A percentile compares a stretch with the other conserved stretches of the same genome.
Evolutionary conservation across 2,329 filamentous ascomycete species (phyloP).

Genomic region (Fusarium concolor): DNA sequence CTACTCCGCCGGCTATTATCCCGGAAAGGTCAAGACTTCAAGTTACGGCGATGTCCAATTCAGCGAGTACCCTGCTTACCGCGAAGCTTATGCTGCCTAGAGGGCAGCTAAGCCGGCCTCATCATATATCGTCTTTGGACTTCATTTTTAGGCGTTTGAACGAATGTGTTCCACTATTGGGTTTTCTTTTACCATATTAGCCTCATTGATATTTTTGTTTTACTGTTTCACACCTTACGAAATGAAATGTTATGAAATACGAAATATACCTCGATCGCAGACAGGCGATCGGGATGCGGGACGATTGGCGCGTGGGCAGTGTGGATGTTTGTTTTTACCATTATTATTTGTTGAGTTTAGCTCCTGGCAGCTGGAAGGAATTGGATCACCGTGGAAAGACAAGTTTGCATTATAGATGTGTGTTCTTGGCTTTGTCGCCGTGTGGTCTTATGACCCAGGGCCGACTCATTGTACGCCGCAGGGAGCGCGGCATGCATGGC

Average conservation of each 20-base stretch:
- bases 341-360: constrained; percentile 33
- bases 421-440: constrained; percentile 28
- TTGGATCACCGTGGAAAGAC: constrained; percentile 37
- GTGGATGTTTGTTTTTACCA: constrained; percentile 30
- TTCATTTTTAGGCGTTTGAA: constrained; percentile 45
- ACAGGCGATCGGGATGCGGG: constrained; percentile 42
- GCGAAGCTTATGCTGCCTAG: constrained; percentile 40
- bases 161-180: constrained; percentile 44
- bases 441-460: constrained; percentile 24
- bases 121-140: constrained; percentile 21
- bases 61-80: constrained; percentile 45
- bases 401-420: constrained; percentile 40
- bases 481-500: constrained; percentile 41
- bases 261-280: constrained; percentile 44
- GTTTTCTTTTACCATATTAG: constrained; percentile 32
- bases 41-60: constrained; percentile 51
- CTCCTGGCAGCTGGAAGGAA: constrained; percentile 36
- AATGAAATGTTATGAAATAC: constrained; percentile 52
- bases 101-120: not conserved
- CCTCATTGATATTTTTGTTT: constrained; percentile 37
- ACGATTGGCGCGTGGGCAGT: constrained; percentile 43
- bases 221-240: constrained; percentile 47
- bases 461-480: constrained; percentile 41
- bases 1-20: constrained; percentile 47
- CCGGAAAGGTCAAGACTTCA: constrained; percentile 51